Conservation (phyloP, 176 grass and related monocot genomes). For the barley (Hordeum vulgare) region DNA sequence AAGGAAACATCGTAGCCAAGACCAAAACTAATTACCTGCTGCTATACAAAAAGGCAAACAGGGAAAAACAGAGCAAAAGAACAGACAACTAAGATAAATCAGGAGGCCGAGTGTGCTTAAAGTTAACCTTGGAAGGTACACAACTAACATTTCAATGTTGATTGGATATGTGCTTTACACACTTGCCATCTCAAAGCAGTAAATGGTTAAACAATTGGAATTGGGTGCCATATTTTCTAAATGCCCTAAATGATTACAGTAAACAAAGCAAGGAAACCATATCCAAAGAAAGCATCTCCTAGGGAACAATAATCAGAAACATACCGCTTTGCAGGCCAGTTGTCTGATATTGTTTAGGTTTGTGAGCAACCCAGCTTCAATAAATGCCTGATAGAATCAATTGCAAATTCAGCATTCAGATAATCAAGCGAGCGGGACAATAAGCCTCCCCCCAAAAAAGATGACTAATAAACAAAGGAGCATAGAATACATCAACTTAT, state of each 20-base stretch:
- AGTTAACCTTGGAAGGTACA: not conserved
- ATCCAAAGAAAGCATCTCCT: not conserved
- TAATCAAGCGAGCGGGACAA: not conserved
- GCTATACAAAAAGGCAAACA: not conserved
- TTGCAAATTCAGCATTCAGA: not conserved
- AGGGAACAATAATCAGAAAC: constrained; percentile 7
- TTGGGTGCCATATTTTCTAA: not conserved
- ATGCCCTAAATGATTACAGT: not conserved
- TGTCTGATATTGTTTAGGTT: constrained; percentile 56
- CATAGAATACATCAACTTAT: not conserved
- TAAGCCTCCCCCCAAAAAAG: not conserved
- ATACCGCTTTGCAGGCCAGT: constrained; percentile 87
- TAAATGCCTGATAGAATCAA: constrained; percentile 55
- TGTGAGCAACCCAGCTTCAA: constrained; percentile 75
- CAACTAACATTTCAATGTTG: not conserved
- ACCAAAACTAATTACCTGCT: not conserved
- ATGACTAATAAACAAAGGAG: not conserved
- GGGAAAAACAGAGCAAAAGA: not conserved
- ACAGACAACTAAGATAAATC: not conserved
- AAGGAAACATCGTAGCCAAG: not conserved
- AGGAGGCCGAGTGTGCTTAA: not conserved
- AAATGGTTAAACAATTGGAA: too few relatives aligned
- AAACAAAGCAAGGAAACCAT: not conserved
- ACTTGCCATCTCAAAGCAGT: not conserved
- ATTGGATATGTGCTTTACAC: not conserved